Evolutionary conservation across 1,284 basidiomycete genomes (phyloP).

Genomic region (Moesziomyces antarcticus): DNA sequence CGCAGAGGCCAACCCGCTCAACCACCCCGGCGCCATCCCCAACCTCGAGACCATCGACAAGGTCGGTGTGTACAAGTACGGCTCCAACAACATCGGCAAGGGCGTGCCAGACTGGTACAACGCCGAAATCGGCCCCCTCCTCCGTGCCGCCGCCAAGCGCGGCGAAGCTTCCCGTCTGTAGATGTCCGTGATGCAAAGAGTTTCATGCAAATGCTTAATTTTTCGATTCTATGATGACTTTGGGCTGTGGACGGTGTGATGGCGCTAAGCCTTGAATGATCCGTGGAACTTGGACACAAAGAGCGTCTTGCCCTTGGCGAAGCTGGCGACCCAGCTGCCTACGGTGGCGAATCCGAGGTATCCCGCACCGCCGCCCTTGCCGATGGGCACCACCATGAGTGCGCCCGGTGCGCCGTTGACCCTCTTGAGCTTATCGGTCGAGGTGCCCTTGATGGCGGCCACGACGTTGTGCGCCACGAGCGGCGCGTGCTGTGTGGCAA

Average conservation of each 20-base stretch:
- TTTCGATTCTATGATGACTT: background rate
- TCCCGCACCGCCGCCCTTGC: conserved; percentile 35
- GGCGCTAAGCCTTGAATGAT: conserved; percentile 21
- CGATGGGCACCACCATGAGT: conserved; percentile 41
- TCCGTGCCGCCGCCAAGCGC: conserved; percentile 40
- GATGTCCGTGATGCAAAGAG: background rate
- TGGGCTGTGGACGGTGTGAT: background rate
- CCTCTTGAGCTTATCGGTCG: conserved; percentile 11
- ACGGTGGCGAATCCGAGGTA: conserved; percentile 23
- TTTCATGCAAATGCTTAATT: background rate
- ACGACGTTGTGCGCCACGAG: conserved; percentile 50
- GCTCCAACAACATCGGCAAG: conserved; percentile 46
- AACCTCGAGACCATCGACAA: conserved; percentile 35
- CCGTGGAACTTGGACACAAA: conserved; percentile 28
- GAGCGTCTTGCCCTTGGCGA: conserved; percentile 43
- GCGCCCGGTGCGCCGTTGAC: conserved; percentile 5
- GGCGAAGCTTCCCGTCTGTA: conserved; percentile 37
- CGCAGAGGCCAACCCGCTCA: conserved; percentile 77
- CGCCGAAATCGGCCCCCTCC: conserved; percentile 50
- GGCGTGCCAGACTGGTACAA: conserved; percentile 56
- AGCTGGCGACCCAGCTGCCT: conserved; percentile 34
- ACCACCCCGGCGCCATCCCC: conserved; percentile 66
- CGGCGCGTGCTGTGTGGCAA: conserved; percentile 33
- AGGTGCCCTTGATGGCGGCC: conserved; percentile 17
- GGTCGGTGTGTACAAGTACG: conserved; percentile 52